Conservation (phyloP, 495 filamentous ascomycete species). For the Tuber microsphaerosporum region DNA sequence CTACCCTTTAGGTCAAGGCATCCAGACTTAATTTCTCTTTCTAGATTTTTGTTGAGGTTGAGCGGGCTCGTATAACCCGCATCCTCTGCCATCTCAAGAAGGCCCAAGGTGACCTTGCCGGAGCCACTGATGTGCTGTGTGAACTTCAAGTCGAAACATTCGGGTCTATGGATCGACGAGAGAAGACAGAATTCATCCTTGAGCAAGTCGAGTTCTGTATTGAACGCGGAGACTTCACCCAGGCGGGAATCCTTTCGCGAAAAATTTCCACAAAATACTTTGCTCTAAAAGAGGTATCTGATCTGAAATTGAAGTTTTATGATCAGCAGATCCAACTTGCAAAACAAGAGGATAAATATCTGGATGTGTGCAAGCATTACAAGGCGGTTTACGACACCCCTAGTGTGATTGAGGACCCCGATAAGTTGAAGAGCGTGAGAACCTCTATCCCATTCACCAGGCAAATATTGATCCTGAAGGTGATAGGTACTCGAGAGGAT, state of each 20-base stretch:
- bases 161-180: constrained; percentile 90
- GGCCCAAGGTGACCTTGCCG: constrained; percentile 78
- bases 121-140: constrained; percentile 85
- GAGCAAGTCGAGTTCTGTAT: constrained; percentile 93
- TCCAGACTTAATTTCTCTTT: constrained; percentile 8
- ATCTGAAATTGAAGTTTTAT: constrained; percentile 92
- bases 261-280: constrained; percentile 96
- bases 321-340: constrained; percentile 90
- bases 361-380: constrained; percentile 96
- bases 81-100: constrained; percentile 97
- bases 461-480: neutral
- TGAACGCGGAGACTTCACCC: constrained; percentile 89
- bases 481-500: constrained; percentile 77
- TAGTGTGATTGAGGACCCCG: constrained; percentile 79
- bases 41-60: constrained; percentile 96
- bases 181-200: constrained; percentile 97
- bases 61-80: constrained; percentile 87
- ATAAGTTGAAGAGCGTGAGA: constrained; percentile 74
- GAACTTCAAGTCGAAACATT: constrained; percentile 99
- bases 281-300: constrained; percentile 85
- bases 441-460: neutral
- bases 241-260: constrained; percentile 84
- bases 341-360: constrained; percentile 94
- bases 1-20: neutral
- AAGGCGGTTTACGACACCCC: constrained; percentile 91